Evolutionary conservation across 495 filamentous ascomycete genomes (phyloP), one percentile per base, ranked within the genome.

Genomic region (Xylaria palmicola): DNA sequence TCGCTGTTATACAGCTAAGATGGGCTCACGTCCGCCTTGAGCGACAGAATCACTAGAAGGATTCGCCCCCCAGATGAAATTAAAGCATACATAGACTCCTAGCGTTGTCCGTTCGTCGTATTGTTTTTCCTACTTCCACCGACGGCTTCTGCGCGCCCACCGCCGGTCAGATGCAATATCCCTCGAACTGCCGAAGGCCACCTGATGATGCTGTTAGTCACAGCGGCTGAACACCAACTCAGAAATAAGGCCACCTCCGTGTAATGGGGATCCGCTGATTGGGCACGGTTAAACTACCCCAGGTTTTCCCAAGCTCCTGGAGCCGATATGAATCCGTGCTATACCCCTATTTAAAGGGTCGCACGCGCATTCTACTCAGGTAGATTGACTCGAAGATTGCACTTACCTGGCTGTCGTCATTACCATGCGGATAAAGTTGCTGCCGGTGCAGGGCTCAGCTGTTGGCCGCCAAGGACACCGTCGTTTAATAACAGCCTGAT

Each of bases 201-300:
- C 27, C 53, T 56, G 36, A 56, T 43, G 53, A n/a, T 20, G 6
- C 39, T 13, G 22, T 8, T 12, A 9, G n/a, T 34, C 19, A 32
- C 27, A 13, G 39, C 39, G 53, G 39, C 53, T 44, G 53, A 56
- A 56, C 53, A 29, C 8, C 30, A 30, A 19, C 7, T 9, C 27
- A 22, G 24, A 56, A 56, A 32, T 36, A 41, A 32, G 36, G 39
- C 36, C 36, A 34, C 22, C 6, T 4, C 36, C 22, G 9, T 40
- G n/a, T 2, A 17, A 3, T 8, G 17, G 7, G 12, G 4, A 29
- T 13, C 20, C 24, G 8, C 8, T 56, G 53, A 56, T 56, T 56
- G 53, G 53, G 50, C 9, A n/a, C 53, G 53, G 53, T 22, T 56
- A 56, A 56, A 56, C 3, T 56, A 44, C 36, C 36, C 53, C 36